These are phyloP conservation scores for Trifolium dubium DNA, from an alignment of 306 rosid species.

Conservation along the genomic window DNA sequence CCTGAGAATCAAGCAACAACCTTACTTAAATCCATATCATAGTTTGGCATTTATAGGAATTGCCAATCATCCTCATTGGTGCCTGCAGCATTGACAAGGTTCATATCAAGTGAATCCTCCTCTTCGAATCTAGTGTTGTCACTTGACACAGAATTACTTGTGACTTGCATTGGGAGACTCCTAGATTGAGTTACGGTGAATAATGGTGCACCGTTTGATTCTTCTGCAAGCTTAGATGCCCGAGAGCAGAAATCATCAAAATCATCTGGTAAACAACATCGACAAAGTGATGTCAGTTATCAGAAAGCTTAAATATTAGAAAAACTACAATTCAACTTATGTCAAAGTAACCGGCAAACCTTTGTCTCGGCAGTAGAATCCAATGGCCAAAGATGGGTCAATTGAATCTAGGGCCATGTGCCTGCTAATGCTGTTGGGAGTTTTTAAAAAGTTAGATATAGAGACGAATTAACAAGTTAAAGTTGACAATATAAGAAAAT, in stretches of 20 bases:
- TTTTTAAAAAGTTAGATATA: conserved; percentile 15
- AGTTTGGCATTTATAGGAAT: conserved; percentile 53
- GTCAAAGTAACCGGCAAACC: conserved; percentile 53
- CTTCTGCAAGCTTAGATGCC: conserved; percentile 80
- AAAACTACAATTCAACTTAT: conserved; percentile 17
- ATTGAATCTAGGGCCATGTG: conserved; percentile 78
- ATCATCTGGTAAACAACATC: conserved; percentile 62
- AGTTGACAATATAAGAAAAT: conserved; percentile 15
- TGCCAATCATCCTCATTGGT: conserved; percentile 89
- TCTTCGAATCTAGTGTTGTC: conserved; percentile 43
- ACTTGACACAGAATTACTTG: conserved; percentile 46
- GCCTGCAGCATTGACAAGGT: conserved; percentile 46
- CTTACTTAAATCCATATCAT: conserved; percentile 16
- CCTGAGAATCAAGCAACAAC: conserved; percentile 36
- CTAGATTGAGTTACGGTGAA: conserved; percentile 77
- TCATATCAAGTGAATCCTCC: conserved; percentile 47
- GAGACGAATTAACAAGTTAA: conserved; percentile 5
- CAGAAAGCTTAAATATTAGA: conserved; percentile 23
- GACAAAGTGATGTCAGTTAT: conserved; percentile 32
- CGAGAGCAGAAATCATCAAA: conserved; percentile 79
- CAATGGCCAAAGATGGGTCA: conserved; percentile 95
- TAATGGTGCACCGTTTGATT: conserved; percentile 88
- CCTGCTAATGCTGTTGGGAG: conserved; percentile 59
- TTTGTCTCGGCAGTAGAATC: conserved; percentile 94
- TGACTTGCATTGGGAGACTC: conserved; percentile 50